A percentile compares a stretch with the other conserved stretches of the same genome.
These are phyloP conservation scores for Acidomyces sp. DNA, from an alignment of 495 filamentous ascomycete genomes.

Conservation along the genomic window DNA sequence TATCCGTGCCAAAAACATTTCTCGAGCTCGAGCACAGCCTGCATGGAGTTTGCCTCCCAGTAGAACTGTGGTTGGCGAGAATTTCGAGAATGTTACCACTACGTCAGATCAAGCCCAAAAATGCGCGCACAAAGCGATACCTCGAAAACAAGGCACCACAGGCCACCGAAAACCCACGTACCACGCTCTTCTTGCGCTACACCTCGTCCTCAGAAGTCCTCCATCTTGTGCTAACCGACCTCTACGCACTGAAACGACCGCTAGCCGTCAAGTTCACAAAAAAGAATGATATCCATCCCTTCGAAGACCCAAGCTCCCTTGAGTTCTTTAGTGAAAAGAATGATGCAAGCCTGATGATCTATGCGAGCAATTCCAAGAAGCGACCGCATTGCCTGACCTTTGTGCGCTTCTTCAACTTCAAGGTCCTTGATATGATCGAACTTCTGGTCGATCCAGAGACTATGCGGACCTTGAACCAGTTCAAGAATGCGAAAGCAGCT, in stretches of 20 bases:
- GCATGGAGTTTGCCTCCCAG: too few species aligned
- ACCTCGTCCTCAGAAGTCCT: constrained; percentile 64
- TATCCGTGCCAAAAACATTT: too few species aligned
- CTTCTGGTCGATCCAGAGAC: constrained; percentile 56
- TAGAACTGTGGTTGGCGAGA: too few species aligned
- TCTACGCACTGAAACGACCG: constrained; percentile 68
- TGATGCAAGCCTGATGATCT: constrained; percentile 68
- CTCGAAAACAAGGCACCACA: constrained; percentile 88
- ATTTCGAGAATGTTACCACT: constrained; percentile 12
- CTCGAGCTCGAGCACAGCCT: too few species aligned
- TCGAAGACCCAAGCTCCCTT: constrained; percentile 73
- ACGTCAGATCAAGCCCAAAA: constrained; percentile 56
- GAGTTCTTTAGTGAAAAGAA: constrained; percentile 95
- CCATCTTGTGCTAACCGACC: constrained; percentile 67
- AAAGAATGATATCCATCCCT: constrained; percentile 87
- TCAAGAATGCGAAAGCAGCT: constrained; percentile 69
- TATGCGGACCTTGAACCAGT: constrained; percentile 54
- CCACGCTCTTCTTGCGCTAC: constrained; percentile 70
- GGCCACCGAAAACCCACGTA: constrained; percentile 72
- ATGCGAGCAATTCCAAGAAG: constrained; percentile 80
- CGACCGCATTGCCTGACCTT: constrained; percentile 78
- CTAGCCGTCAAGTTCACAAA: constrained; percentile 78
- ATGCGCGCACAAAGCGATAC: constrained; percentile 83
- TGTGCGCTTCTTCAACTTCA: constrained; percentile 66
- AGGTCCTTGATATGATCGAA: constrained; percentile 89